Evolutionary conservation across 2,329 filamentous ascomycete genomes (phyloP), one percentile per base, ranked within the genome.

Genomic region (Colletotrichum tanaceti): DNA sequence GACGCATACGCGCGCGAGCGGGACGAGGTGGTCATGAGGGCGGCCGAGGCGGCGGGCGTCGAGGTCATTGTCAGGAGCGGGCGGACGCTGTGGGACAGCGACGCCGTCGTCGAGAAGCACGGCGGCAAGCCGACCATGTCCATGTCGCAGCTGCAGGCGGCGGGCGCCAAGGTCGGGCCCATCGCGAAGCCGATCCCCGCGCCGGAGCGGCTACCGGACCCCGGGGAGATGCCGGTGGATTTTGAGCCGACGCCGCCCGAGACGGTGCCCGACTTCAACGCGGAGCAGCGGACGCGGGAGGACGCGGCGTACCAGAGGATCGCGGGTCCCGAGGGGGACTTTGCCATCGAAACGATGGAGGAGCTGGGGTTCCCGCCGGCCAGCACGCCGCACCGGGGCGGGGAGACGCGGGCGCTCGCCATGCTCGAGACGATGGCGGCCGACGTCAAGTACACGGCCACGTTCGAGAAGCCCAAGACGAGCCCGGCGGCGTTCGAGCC

Each of bases 381-480:
- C 1, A 91, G 88, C 1, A 90, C 90, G 6, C 86, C 87, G 1
- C 90, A 93, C 73, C 84, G 85, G 6, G 92, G 92, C 35, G 91
- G 92, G n/a, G 92, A 94, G 77, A 88, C 83, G 1, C 74, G 85
- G 1, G 91, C 91, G 0, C 79, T 94, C 4, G 75, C 83, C 70
- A 80, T 81, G 38, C 83, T 94, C 1, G 81, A 85, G 10, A 79
- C 84, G 4, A 87, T 92, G 39, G 84, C 92, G 67, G 79, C 83
- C 2, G 81, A 93, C 70, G 83, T 87, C 67, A 83, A 87, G 61
- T 94, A 93, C 75, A 89, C 89, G 0, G 90, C 89, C 1, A 93
- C 88, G 0, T 94, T 94, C 73, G 86, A 90, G 74, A 94, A 94
- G 76, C 91, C 92, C 1, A 89, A 89, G 65, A 93, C 91, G 0